These are phyloP conservation scores for Fusarium zealandicum DNA, from an alignment of 2,329 filamentous ascomycete species.

Conservation along the genomic window DNA sequence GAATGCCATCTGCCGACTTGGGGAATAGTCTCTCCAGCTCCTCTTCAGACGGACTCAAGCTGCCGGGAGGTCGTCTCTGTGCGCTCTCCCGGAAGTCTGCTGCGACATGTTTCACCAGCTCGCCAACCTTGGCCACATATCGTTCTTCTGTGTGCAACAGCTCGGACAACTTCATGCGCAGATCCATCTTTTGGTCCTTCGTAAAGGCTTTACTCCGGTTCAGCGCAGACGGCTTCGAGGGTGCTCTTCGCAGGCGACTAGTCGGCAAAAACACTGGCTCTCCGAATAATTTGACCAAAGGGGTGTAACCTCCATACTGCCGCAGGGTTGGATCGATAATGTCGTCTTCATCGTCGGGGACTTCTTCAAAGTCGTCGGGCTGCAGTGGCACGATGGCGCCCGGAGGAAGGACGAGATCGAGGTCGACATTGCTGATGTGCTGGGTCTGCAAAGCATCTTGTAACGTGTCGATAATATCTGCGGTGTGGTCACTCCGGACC, in stretches of 20 bases:
- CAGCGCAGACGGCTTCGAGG: conserved; percentile 83
- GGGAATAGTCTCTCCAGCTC: conserved; percentile 83
- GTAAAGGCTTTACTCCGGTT: conserved; percentile 81
- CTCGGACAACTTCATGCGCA: conserved; percentile 89
- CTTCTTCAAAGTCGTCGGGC: conserved; percentile 65
- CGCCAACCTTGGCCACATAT: conserved; percentile 87
- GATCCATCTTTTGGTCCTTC: conserved; percentile 80
- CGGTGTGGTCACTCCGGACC: conserved; percentile 78
- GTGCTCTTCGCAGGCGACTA: conserved; percentile 81
- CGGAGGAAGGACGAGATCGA: conserved; percentile 85
- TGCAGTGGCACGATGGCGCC: conserved; percentile 75
- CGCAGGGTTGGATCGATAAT: conserved; percentile 68
- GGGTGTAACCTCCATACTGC: conserved; percentile 80
- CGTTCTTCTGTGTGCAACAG: conserved; percentile 92
- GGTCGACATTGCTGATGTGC: conserved; percentile 81
- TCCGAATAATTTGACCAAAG: conserved; percentile 80
- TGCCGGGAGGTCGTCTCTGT: conserved; percentile 62
- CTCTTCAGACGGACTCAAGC: conserved; percentile 74
- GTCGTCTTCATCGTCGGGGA: conserved; percentile 69
- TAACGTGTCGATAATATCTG: conserved; percentile 75
- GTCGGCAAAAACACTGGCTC: conserved; percentile 88
- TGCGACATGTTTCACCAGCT: conserved; percentile 82
- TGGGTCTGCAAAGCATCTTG: conserved; percentile 81
- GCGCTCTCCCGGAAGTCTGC: conserved; percentile 79
- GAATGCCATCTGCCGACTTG: conserved; percentile 77